Conservation (phyloP, 208 protist species). For the Leishmania arabica region DNA sequence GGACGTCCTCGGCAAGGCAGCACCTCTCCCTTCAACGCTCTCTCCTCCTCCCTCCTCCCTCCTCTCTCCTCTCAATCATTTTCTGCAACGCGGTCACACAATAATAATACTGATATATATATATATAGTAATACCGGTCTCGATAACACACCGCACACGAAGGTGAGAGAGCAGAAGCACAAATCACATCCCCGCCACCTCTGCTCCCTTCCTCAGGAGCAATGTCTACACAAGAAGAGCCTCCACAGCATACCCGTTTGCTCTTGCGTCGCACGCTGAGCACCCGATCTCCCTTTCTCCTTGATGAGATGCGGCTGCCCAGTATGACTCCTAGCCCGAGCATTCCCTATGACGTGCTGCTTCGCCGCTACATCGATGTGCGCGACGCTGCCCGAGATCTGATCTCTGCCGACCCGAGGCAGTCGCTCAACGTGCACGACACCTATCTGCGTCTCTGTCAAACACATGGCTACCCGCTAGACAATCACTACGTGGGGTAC, state of each 20-base stretch:
- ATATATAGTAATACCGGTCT: not conserved
- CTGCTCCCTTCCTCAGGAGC: not conserved
- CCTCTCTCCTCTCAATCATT: not conserved
- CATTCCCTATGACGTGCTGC: slow-evolving; percentile 1
- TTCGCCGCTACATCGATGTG: slow-evolving; percentile 3
- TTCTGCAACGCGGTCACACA: not conserved
- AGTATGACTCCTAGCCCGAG: not conserved
- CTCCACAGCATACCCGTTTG: not conserved
- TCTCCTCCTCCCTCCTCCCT: not conserved
- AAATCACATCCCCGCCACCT: not conserved
- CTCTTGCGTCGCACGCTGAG: not conserved
- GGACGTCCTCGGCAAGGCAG: not conserved
- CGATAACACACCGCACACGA: not conserved
- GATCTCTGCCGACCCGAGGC: slow-evolving; percentile 7
- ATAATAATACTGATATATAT: not conserved
- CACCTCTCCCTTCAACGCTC: slow-evolving; percentile 6
- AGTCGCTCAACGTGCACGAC: slow-evolving; percentile 5
- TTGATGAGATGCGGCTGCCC: not conserved
- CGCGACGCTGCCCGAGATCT: slow-evolving; percentile 5
- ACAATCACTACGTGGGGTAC: slow-evolving; percentile 5
- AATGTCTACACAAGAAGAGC: not conserved
- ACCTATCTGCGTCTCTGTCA: slow-evolving; percentile 12
- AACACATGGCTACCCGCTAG: slow-evolving; percentile 1
- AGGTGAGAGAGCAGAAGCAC: not conserved
- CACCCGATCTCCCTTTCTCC: not conserved